Evolutionary conservation across 768 basidiomycete species (phyloP).

Genomic region (Dacryopinax spathularia): DNA sequence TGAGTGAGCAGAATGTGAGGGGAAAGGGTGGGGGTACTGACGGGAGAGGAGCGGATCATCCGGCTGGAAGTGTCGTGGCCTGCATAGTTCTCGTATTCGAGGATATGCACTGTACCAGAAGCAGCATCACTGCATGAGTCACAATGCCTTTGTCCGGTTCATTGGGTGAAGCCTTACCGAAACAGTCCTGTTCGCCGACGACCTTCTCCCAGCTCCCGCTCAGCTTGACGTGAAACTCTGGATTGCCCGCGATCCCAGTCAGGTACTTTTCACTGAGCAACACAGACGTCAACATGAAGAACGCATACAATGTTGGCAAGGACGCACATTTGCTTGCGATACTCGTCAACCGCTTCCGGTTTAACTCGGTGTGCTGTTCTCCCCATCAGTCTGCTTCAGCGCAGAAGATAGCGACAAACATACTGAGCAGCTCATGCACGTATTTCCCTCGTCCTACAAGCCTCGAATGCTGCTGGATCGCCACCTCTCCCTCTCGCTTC

Average conservation of each 20-base stretch:
- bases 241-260: constrained; percentile 57
- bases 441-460: constrained; percentile 89
- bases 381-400: neutral
- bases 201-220: constrained; percentile 88
- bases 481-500: constrained; percentile 63
- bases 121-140: neutral
- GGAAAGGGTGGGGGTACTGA: constrained; percentile 23
- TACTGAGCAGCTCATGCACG: constrained; percentile 39
- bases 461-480: constrained; percentile 68
- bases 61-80: constrained; percentile 68
- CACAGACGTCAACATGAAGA: constrained; percentile 9
- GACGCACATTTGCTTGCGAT: constrained; percentile 76
- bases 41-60: constrained; percentile 52
- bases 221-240: constrained; percentile 65
- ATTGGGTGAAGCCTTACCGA: constrained; percentile 31
- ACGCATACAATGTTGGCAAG: neutral
- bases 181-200: constrained; percentile 81
- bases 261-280: constrained; percentile 64
- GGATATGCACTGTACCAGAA: constrained; percentile 40
- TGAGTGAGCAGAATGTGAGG: neutral
- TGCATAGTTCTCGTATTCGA: constrained; percentile 88
- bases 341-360: constrained; percentile 65
- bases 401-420: neutral
- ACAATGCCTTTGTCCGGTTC: neutral
- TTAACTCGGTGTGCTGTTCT: constrained; percentile 66